Percentiles rank a stretch among this genome's conserved stretches.
Evolutionary conservation across 305 asterid species (phyloP).

Genomic region (Fraxinus sp.): DNA sequence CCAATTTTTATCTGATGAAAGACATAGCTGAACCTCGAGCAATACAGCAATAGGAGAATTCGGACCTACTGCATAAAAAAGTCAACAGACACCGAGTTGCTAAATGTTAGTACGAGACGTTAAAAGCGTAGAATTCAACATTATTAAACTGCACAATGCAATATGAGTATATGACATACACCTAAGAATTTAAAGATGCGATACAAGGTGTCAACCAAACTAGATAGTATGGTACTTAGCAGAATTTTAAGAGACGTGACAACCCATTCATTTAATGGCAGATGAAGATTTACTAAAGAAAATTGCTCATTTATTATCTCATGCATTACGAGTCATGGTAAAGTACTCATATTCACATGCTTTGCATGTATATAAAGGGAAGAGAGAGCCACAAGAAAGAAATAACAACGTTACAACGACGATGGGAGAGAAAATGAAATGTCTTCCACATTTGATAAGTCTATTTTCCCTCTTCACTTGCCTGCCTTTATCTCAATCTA

Average conservation of each 20-base stretch:
- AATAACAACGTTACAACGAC: neutral
- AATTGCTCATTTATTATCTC: neutral
- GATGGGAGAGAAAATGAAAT: neutral
- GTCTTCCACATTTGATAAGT: slow-evolving; percentile 7
- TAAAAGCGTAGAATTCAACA: neutral
- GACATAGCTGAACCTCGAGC: neutral
- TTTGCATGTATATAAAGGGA: neutral
- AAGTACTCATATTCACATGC: neutral
- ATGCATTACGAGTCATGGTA: neutral
- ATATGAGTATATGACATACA: no score
- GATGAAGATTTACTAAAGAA: neutral
- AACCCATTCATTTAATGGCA: neutral
- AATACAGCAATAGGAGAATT: neutral
- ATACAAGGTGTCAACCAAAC: neutral
- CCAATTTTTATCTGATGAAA: neutral
- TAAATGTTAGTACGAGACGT: neutral
- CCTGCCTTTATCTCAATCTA: slow-evolving; percentile 34
- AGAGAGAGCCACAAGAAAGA: neutral
- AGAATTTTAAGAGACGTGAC: neutral
- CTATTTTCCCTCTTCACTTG: slow-evolving; percentile 33
- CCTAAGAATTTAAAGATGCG: neutral
- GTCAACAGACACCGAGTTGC: neutral
- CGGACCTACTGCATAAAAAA: neutral
- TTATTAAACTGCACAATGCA: neutral
- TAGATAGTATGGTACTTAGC: neutral